Conservation (phyloP, 2,329 filamentous ascomycete genomes). For the Talaromyces amestolkiae region DNA sequence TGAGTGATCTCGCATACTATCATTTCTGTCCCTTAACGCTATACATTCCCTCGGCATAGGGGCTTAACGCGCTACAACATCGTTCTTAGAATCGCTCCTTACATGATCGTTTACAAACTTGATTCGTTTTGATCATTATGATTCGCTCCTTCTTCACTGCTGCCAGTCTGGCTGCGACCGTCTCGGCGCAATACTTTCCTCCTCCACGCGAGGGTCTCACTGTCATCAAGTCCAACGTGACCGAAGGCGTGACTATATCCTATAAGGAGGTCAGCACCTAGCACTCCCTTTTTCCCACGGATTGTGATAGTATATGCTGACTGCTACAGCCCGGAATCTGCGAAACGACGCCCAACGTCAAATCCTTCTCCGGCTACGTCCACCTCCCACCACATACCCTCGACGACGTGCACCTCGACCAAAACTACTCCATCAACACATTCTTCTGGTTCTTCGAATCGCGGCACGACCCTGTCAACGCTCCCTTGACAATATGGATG, state of each 20-base stretch:
- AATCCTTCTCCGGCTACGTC: slow-evolving; percentile 60
- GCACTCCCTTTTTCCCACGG: background rate
- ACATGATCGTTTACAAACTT: background rate
- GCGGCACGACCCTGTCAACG: slow-evolving; percentile 44
- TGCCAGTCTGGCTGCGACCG: slow-evolving; percentile 22
- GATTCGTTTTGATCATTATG: background rate
- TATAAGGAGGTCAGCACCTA: slow-evolving; percentile 43
- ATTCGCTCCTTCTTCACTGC: slow-evolving; percentile 10
- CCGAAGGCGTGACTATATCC: slow-evolving; percentile 45
- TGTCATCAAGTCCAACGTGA: slow-evolving; percentile 42
- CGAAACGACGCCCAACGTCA: slow-evolving; percentile 56
- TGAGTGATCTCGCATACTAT: background rate
- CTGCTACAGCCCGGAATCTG: slow-evolving; percentile 48
- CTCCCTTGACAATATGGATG: slow-evolving; percentile 47
- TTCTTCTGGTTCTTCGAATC: slow-evolving; percentile 66
- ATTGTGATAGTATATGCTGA: background rate
- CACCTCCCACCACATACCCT: slow-evolving; percentile 52
- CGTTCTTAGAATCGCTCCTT: background rate
- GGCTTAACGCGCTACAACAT: background rate
- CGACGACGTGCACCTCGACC: slow-evolving; percentile 39
- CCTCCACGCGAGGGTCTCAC: slow-evolving; percentile 42
- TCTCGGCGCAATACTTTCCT: slow-evolving; percentile 40
- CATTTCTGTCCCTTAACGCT: background rate
- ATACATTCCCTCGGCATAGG: background rate
- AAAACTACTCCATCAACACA: slow-evolving; percentile 59